Conservation (phyloP, 2,329 filamentous ascomycete species). For the Epichloe sibirici region DNA sequence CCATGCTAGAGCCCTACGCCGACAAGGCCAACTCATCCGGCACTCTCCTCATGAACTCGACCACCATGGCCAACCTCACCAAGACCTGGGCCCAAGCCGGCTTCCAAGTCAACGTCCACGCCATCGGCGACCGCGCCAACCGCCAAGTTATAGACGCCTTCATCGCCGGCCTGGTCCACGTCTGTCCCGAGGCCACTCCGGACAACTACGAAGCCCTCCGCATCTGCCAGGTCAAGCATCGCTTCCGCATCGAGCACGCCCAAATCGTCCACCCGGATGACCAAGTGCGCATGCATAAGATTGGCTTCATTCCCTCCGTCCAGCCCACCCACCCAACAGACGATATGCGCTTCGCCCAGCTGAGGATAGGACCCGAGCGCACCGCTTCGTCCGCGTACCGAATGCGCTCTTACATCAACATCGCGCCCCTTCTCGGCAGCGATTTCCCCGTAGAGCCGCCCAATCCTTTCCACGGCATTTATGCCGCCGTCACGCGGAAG, state of each 20-base stretch:
- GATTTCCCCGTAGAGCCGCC: conserved; percentile 63
- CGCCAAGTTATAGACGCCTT: conserved; percentile 52
- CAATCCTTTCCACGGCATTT: conserved; percentile 55
- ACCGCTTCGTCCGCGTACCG: conserved; percentile 48
- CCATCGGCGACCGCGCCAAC: conserved; percentile 59
- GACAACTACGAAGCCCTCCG: conserved; percentile 20
- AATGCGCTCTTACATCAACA: conserved; percentile 48
- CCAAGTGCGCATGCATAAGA: conserved; percentile 42
- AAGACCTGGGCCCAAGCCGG: conserved; percentile 45
- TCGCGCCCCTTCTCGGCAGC: conserved; percentile 47
- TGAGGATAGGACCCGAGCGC: conserved; percentile 44
- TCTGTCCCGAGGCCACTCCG: conserved; percentile 31
- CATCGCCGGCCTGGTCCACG: conserved; percentile 37
- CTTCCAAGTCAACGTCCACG: conserved; percentile 61
- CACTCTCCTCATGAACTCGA: conserved; percentile 54
- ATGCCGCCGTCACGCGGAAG: conserved; percentile 51
- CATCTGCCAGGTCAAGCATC: conserved; percentile 39
- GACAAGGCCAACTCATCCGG: conserved; percentile 49
- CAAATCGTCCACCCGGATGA: conserved; percentile 58
- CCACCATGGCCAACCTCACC: conserved; percentile 40
- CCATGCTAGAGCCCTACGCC: conserved; percentile 57
- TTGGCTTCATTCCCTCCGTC: conserved; percentile 55
- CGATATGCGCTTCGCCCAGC: conserved; percentile 55
- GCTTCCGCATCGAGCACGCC: conserved; percentile 58
- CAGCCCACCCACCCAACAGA: conserved; percentile 63